phyloP scores from a whole-genome alignment of 148 eudicot genomes.

The Gaultheria prostrata region DNA sequence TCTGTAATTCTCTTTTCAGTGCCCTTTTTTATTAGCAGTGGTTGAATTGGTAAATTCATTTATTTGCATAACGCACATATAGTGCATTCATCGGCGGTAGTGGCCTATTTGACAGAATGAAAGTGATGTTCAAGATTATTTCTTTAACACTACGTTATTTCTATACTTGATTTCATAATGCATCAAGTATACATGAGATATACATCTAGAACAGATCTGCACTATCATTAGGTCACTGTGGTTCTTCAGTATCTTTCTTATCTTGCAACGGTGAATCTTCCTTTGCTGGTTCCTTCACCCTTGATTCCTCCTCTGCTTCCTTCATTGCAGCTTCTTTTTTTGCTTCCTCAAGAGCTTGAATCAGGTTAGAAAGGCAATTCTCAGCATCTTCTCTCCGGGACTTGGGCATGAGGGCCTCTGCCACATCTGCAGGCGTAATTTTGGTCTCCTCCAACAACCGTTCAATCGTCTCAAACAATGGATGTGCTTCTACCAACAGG shows the following conservation, averaged over 20 bases:
- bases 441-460: conserved; percentile 30
- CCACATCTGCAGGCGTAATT: conserved; percentile 50
- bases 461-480: conserved; percentile 31
- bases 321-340: conserved; percentile 21
- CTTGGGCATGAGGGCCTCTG: conserved; percentile 50
- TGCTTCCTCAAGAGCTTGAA: conserved; percentile 31
- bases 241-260: conserved; percentile 13
- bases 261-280: background rate
- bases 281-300: background rate
- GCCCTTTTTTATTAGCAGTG: background rate
- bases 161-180: background rate
- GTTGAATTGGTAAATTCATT: background rate
- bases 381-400: conserved; percentile 27
- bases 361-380: conserved; percentile 32
- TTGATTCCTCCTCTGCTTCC: conserved; percentile 7
- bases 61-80: background rate
- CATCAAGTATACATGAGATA: background rate
- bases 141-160: background rate
- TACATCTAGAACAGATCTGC: background rate
- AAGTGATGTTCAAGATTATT: background rate
- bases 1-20: background rate
- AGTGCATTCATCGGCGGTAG: background rate
- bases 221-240: background rate
- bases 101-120: background rate
- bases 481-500: conserved; percentile 35